Base-by-base conservation (phyloP, 148 eudicot genomes). In the Rhododendron kiyosumense region DNA sequence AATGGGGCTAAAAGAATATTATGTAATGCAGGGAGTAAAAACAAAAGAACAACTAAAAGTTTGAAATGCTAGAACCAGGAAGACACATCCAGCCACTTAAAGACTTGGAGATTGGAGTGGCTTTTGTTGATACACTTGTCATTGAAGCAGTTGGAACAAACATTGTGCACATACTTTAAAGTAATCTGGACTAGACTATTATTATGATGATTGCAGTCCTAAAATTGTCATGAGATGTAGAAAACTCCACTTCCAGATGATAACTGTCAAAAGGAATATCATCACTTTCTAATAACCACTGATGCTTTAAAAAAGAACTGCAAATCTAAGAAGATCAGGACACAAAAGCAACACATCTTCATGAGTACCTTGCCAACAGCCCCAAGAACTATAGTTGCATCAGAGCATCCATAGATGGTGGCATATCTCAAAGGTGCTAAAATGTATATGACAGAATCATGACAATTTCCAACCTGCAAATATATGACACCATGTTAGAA, bases 401-500 rank as follows among this genome's bases (percentile, higher is more conserved):
- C 99, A 83, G 99, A 97, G 89, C 98, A 97, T 85, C 99, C 99
- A 91, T 97, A 97, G 77, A 97, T 84, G 74, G 98, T 94, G 87
- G 98, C 99, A 88, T 93, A 97, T 89, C 88, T 93, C 83, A 97
- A 84, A 69, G 99, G 99, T 83, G 96, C 99, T 84, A 97, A 90
- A 59, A 97, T 92, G 88, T 97, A 97, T 51, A 97, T 94, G 41
- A 93, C 95, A 5, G 98, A 94, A 85, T 97, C 99, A 73, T 96
- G 99, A 88, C 99, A 95, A 86, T 96, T 95, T 36, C 94, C 87
- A 24, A 95, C 94, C 99, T 95, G 93, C 89, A 87, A 85, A 78
- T 13, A 32, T 45, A 81, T 81, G 48, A 15, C 5, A 9, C 6
- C 12, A 51, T 71, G 79, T 65, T 46, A 83, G 67, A 46, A 78